phyloP scores from a whole-genome alignment of 768 basidiomycete species.

The Pleurotus tuber-regium region DNA sequence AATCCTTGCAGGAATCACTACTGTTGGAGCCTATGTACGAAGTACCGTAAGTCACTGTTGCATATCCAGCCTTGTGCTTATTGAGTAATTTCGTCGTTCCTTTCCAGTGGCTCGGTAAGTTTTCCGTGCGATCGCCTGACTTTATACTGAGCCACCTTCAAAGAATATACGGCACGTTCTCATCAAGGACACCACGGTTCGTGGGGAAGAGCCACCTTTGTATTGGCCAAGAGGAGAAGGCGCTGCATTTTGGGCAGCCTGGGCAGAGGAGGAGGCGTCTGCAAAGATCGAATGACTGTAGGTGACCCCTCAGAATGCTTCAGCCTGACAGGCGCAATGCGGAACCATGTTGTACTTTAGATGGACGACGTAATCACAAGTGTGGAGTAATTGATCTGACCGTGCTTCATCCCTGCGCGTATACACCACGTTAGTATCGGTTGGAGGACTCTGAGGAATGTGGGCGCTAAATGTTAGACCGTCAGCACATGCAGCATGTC shows the following conservation, averaged over 20 bases:
- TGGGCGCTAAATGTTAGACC: no score
- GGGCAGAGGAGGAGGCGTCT: conserved; percentile 63
- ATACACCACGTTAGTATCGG: no score
- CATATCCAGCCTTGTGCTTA: neutral
- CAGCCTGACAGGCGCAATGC: neutral
- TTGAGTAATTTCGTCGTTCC: conserved; percentile 3
- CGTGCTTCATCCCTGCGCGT: no score
- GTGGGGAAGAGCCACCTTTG: conserved; percentile 56
- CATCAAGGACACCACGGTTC: conserved; percentile 69
- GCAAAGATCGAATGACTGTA: conserved; percentile 10
- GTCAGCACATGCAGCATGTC: no score
- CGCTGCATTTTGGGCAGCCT: conserved; percentile 71
- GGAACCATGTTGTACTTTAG: neutral
- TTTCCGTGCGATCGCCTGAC: conserved; percentile 2
- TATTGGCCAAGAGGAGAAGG: conserved; percentile 76
- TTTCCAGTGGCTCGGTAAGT: conserved; percentile 63
- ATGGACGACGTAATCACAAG: neutral
- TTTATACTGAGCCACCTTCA: neutral
- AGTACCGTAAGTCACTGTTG: conserved; percentile 67
- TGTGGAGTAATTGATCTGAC: no score
- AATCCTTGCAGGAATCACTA: conserved; percentile 59
- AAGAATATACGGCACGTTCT: conserved; percentile 83
- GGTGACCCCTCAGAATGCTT: neutral
- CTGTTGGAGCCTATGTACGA: conserved; percentile 92
- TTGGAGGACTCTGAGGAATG: no score